Percentiles rank a stretch among this genome's conserved stretches.
These are phyloP conservation scores for Euphorbia tirucalli DNA, from an alignment of 345 rosid genomes.

Conservation along the genomic window DNA sequence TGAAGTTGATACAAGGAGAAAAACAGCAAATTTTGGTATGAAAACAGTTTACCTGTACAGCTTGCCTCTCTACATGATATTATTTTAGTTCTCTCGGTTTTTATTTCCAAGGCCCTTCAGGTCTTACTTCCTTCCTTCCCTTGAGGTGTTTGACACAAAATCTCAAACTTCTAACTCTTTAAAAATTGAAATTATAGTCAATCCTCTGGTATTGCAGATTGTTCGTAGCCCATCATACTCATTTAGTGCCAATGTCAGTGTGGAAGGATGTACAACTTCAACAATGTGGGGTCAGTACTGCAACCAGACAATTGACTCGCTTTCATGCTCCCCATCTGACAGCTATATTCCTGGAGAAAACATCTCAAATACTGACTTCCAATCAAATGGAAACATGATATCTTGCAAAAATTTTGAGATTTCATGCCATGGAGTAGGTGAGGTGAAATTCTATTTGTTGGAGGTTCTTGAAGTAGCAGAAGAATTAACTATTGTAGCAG, in stretches of 20 bases:
- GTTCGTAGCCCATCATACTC: conserved; percentile 62
- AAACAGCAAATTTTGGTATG: too few relatives aligned
- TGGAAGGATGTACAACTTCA: conserved; percentile 79
- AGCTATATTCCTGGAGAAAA: conserved; percentile 30
- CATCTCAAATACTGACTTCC: conserved; percentile 18
- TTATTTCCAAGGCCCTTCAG: neutral
- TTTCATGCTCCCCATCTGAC: conserved; percentile 56
- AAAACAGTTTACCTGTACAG: neutral
- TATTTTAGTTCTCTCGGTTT: neutral
- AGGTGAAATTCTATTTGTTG: conserved; percentile 59
- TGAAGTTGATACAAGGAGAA: too few relatives aligned
- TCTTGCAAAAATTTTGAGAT: conserved; percentile 54
- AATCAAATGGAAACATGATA: conserved; percentile 39
- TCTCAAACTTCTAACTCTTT: neutral
- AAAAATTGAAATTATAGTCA: conserved; percentile 15
- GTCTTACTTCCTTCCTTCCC: neutral
- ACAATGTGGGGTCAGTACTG: conserved; percentile 80
- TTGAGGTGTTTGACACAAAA: neutral
- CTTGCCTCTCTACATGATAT: neutral
- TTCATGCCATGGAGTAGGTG: conserved; percentile 54
- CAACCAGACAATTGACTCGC: conserved; percentile 70
- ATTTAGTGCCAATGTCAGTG: conserved; percentile 74
- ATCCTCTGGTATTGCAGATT: conserved; percentile 53
- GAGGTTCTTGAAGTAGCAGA: conserved; percentile 63
- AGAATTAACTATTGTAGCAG: conserved; percentile 46